Base-by-base conservation (phyloP, 768 basidiomycete species). In the Boletus tylopilopsis region DNA sequence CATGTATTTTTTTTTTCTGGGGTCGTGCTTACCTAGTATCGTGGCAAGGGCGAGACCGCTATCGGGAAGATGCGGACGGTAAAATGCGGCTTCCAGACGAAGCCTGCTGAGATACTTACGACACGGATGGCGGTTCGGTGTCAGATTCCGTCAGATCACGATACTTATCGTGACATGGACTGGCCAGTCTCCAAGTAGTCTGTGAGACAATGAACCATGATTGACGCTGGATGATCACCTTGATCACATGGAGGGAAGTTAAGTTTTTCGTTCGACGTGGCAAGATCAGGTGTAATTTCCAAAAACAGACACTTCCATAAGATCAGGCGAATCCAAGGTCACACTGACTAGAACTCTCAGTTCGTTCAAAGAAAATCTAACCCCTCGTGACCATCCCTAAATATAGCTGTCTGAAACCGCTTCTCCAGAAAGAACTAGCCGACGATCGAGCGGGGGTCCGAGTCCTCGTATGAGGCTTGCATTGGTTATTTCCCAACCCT, bases 11-110 rank as follows among this genome's bases (percentile, higher is more conserved):
- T 38, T 37, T 35, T 24, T 49, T 24, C 23, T 23, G 21, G n/a
- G 54, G 41, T 27, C 16, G 16, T 30, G 38, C 52, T 55, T 45
- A 44, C 46, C 42, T 42, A 33, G 47, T 25, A 25, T 18, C 38
- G 42, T 18, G 19, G 34, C 38, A 18, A 24, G 29, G 35, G 27
- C 29, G 12, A 39, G 7, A 5, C 34, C 27, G 21, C 24, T 8
- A 6, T 13, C 27, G 12, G 22, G 30, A 25, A 15, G 27, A 18
- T 19, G 37, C 30, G 1, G 23, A 7, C 43, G 23, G 43, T 15
- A 12, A 27, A 18, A 13, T 37, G 44, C 37, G 29, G 27, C 21
- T 29, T 32, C 45, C 30, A 23, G 21, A 33, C 13, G 22, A 36
- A 12, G 8, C 15, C 12, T 2, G n/a, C 13, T 29, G 24, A 33